A percentile compares a stretch with the other conserved stretches of the same genome.
Conservation (phyloP, 352 stramenopile species). For the Saprolegnia parasitica region DNA sequence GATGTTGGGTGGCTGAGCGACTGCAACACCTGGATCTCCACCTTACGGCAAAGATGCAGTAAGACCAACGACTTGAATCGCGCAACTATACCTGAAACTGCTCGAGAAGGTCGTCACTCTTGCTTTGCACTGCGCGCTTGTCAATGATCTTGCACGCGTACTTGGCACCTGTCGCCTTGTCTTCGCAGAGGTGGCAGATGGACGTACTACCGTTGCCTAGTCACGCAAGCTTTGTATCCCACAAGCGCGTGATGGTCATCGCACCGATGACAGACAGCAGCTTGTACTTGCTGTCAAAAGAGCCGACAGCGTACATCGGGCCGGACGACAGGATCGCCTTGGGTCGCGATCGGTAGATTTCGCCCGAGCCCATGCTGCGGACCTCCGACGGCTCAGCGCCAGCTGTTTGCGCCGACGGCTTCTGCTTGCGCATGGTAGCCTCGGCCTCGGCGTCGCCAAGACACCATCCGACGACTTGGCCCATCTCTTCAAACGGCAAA, state of each 20-base stretch:
- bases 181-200: constrained; percentile 74
- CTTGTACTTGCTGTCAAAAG: constrained; percentile 77
- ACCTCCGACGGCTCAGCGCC: neutral
- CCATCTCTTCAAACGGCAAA: constrained; percentile 17
- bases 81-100: constrained; percentile 65
- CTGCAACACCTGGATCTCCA: constrained; percentile 88
- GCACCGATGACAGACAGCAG: constrained; percentile 78
- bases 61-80: neutral
- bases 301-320: constrained; percentile 62
- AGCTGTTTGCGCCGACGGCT: neutral
- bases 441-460: constrained; percentile 13
- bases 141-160: constrained; percentile 88
- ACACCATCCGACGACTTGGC: constrained; percentile 26
- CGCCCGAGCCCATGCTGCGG: constrained; percentile 1
- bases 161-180: constrained; percentile 48
- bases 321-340: constrained; percentile 70
- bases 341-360: constrained; percentile 25
- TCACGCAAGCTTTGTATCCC: neutral
- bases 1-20: constrained; percentile 86
- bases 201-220: constrained; percentile 79
- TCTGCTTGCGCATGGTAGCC: neutral
- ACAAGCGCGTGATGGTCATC: constrained; percentile 5
- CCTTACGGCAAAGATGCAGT: constrained; percentile 32
- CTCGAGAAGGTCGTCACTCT: constrained; percentile 76
- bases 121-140: constrained; percentile 57